Percentiles rank a stretch among this genome's conserved stretches.
phyloP scores from a whole-genome alignment of 2,329 filamentous ascomycete species.

The Aspergillus quadrilineatus region DNA sequence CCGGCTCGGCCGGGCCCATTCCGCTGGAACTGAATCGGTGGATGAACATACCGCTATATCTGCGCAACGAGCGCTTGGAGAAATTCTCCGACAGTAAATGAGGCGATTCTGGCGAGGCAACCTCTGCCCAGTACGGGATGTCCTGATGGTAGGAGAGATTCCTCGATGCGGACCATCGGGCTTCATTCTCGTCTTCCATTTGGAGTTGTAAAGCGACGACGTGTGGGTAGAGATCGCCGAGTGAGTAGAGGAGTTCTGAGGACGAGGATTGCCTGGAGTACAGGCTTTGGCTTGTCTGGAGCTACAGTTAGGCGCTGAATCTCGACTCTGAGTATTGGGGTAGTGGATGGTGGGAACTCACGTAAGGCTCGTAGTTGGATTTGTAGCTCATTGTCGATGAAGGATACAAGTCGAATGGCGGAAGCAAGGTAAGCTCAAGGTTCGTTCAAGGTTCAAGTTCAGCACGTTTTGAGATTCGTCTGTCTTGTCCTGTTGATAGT shows the following conservation, averaged over 20 bases:
- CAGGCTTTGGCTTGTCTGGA: conserved; percentile 28
- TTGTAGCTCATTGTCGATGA: conserved; percentile 36
- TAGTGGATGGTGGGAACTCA: conserved; percentile 23
- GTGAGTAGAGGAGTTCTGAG: conserved; percentile 33
- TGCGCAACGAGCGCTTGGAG: conserved; percentile 20
- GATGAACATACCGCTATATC: conserved; percentile 28
- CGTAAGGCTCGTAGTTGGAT: conserved; percentile 42
- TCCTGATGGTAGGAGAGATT: conserved; percentile 33
- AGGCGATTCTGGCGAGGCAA: conserved; percentile 28
- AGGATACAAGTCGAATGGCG: neutral
- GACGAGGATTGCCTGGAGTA: conserved; percentile 29
- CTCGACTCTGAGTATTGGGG: neutral
- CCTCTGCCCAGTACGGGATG: conserved; percentile 33
- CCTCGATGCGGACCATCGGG: conserved; percentile 25
- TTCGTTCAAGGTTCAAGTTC: neutral
- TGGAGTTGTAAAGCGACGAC: conserved; percentile 37
- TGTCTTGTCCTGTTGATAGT: conserved; percentile 1
- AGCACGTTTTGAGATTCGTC: neutral
- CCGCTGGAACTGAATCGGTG: neutral
- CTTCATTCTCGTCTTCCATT: conserved; percentile 29
- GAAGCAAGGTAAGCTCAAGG: neutral
- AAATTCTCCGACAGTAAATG: conserved; percentile 20
- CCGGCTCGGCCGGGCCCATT: neutral
- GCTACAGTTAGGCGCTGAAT: conserved; percentile 1
- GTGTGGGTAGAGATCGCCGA: conserved; percentile 38